Evolutionary conservation across 768 basidiomycete genomes (phyloP).

Genomic region (Pisolithus microcarpus): DNA sequence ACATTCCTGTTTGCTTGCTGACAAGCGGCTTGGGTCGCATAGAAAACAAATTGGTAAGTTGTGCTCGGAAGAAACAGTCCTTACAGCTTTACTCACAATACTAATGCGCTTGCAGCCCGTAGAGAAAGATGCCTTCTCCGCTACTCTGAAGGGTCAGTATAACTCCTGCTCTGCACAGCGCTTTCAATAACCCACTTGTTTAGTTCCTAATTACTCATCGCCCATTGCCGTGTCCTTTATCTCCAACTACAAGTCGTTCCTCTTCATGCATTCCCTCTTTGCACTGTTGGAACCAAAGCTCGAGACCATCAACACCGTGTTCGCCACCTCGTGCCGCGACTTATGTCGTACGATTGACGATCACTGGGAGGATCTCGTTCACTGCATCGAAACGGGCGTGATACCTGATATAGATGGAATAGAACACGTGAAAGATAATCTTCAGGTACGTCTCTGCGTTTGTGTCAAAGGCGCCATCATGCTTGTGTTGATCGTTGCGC

Average conservation of each 20-base stretch:
- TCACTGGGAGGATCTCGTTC: conserved; percentile 15
- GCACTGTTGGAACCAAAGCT: conserved; percentile 15
- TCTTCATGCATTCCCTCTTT: conserved; percentile 18
- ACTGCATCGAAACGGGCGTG: conserved; percentile 10
- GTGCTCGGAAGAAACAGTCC: background rate
- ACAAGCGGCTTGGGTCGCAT: conserved; percentile 17
- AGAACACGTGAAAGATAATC: conserved; percentile 9
- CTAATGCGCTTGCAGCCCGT: conserved; percentile 6
- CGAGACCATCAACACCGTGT: conserved; percentile 15
- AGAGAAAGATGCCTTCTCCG: conserved; percentile 6
- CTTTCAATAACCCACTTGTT: no score
- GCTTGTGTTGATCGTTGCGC: background rate
- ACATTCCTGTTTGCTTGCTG: conserved; percentile 14
- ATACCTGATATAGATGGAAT: conserved; percentile 12
- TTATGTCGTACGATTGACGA: conserved; percentile 14
- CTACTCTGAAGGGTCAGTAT: conserved; percentile 3
- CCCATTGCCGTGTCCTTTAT: conserved; percentile 16
- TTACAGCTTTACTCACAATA: background rate
- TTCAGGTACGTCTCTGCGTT: conserved; percentile 1
- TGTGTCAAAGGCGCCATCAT: no score
- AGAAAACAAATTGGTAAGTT: conserved; percentile 12
- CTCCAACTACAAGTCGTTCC: conserved; percentile 16
- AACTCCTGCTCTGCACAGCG: background rate
- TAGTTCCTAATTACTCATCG: conserved; percentile 11
- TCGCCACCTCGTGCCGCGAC: conserved; percentile 15